These are phyloP conservation scores for Exophiala aquamarina DNA, from an alignment of 2,329 filamentous ascomycete genomes.

Conservation along the genomic window DNA sequence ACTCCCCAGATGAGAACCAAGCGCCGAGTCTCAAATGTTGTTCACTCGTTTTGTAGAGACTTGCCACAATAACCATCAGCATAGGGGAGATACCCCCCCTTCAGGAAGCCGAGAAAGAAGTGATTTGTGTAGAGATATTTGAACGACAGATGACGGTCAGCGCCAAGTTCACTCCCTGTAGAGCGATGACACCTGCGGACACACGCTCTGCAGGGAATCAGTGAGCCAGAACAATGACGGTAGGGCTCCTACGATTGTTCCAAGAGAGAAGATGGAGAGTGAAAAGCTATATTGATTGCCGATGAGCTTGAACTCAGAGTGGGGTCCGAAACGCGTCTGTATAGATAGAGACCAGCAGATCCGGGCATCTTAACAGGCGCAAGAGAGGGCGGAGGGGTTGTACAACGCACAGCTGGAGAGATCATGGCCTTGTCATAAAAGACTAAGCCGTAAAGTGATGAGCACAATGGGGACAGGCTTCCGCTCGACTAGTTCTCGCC, in stretches of 20 bases:
- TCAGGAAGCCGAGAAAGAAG: slow-evolving; percentile 63
- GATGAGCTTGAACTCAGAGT: slow-evolving; percentile 41
- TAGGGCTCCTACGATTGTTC: slow-evolving; percentile 71
- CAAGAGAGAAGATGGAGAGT: slow-evolving; percentile 62
- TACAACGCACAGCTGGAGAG: slow-evolving; percentile 45
- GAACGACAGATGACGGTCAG: slow-evolving; percentile 67
- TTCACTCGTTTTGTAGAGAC: slow-evolving; percentile 65
- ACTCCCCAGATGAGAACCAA: too few species aligned
- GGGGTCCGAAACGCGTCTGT: slow-evolving; percentile 44
- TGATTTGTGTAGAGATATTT: slow-evolving; percentile 65
- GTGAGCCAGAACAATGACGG: slow-evolving; percentile 70
- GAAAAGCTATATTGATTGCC: slow-evolving; percentile 42
- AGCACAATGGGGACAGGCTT: slow-evolving; percentile 45
- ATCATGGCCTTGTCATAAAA: slow-evolving; percentile 60
- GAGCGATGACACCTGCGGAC: slow-evolving; percentile 61
- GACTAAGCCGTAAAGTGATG: too few species aligned
- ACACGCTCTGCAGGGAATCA: slow-evolving; percentile 65
- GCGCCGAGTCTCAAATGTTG: slow-evolving; percentile 60
- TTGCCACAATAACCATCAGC: slow-evolving; percentile 63
- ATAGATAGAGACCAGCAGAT: background rate
- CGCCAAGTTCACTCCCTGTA: slow-evolving; percentile 69
- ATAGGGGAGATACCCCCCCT: slow-evolving; percentile 64
- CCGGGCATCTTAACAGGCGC: too few species aligned
- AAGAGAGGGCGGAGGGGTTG: background rate
- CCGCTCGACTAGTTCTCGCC: slow-evolving; percentile 35